Percentiles rank a stretch among this genome's conserved stretches.
phyloP scores from a whole-genome alignment of 2,329 filamentous ascomycete species.

The Orbilia quercus region DNA sequence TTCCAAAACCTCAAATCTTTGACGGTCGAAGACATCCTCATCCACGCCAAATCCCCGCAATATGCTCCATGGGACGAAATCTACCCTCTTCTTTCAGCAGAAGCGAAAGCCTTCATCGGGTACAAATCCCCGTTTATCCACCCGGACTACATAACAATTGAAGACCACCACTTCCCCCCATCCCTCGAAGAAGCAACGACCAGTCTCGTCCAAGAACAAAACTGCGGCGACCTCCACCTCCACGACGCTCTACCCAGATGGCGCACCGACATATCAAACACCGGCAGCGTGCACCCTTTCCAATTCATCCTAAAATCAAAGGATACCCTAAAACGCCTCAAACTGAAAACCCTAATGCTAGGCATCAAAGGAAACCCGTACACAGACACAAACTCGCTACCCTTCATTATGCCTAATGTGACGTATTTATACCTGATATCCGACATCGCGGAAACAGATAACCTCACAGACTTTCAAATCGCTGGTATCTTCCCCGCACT shows the following conservation, averaged over 20 bases:
- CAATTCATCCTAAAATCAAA: neutral
- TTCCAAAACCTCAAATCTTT: conserved; percentile 6
- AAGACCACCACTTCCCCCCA: neutral
- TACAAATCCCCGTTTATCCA: neutral
- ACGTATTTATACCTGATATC: neutral
- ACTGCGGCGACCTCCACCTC: neutral
- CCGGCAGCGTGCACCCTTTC: neutral
- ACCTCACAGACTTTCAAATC: neutral
- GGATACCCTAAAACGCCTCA: neutral
- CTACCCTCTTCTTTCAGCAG: neutral
- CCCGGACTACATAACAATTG: neutral
- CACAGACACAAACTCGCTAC: too few relatives aligned
- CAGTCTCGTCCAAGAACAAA: neutral
- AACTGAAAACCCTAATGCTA: neutral
- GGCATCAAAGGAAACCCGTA: neutral
- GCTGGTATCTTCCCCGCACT: neutral
- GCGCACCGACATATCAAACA: too few relatives aligned
- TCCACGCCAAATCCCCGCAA: neutral
- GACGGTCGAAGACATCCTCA: neutral
- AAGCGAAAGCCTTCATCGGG: neutral
- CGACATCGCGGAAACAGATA: neutral
- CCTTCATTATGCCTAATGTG: neutral
- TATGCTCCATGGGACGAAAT: neutral
- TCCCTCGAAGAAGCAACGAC: conserved; percentile 14
- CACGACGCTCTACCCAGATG: neutral